Conservation (phyloP, 2,329 filamentous ascomycete species). For the Cladosporium sp. region DNA sequence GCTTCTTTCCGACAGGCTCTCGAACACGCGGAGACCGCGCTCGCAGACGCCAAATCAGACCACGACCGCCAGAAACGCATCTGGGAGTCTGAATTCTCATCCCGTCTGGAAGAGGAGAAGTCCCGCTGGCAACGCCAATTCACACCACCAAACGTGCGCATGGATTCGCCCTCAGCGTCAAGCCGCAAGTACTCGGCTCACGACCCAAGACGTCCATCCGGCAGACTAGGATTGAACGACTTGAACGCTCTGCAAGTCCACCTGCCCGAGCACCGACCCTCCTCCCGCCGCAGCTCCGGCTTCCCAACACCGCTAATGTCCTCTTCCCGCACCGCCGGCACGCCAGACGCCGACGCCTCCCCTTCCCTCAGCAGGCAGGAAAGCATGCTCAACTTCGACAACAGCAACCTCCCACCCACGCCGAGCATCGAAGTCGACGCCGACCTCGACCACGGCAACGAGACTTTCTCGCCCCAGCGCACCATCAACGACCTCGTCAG, state of each 20-base stretch:
- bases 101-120: constrained; percentile 62
- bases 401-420: constrained; percentile 35
- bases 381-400: constrained; percentile 38
- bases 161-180: constrained; percentile 34
- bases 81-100: constrained; percentile 53
- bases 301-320: constrained; percentile 18
- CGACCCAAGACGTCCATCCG: constrained; percentile 30
- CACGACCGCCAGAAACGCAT: constrained; percentile 56
- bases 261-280: constrained; percentile 22
- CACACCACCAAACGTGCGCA: constrained; percentile 26
- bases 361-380: constrained; percentile 41
- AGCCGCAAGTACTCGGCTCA: constrained; percentile 38
- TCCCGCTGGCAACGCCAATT: constrained; percentile 52
- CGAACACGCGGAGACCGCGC: constrained; percentile 59
- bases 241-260: constrained; percentile 19
- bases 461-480: constrained; percentile 60
- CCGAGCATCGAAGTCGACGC: constrained; percentile 49
- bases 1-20: constrained; percentile 61
- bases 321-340: constrained; percentile 16
- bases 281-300: constrained; percentile 29
- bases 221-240: constrained; percentile 26
- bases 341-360: constrained; percentile 21
- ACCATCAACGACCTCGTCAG: constrained; percentile 55
- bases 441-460: constrained; percentile 53
- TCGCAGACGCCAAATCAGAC: constrained; percentile 55